A percentile compares a stretch with the other conserved stretches of the same genome.
Evolutionary conservation across 225 moss, liverwort and hornwort species (phyloP).

Genomic region (Ulota crispa): DNA sequence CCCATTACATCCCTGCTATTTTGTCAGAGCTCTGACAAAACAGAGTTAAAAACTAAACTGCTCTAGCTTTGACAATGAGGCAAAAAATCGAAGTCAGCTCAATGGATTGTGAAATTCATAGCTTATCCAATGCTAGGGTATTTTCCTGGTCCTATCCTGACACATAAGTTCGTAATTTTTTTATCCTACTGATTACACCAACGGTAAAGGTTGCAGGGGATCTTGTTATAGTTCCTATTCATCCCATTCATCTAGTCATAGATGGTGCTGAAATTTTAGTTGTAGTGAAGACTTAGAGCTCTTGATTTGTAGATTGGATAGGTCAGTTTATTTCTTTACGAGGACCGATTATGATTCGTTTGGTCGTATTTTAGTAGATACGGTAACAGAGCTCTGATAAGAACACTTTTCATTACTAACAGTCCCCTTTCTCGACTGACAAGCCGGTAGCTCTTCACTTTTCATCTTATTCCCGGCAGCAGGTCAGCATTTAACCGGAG

Average conservation of each 20-base stretch:
- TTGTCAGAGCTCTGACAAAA: constrained; percentile 73
- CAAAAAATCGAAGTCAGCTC: constrained; percentile 19
- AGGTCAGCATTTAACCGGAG: constrained; percentile 32
- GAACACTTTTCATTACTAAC: constrained; percentile 17
- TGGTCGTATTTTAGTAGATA: constrained; percentile 22
- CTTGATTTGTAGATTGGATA: constrained; percentile 39
- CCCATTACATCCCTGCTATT: constrained; percentile 95
- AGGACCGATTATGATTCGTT: constrained; percentile 21
- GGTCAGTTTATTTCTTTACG: constrained; percentile 18
- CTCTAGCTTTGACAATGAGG: neutral
- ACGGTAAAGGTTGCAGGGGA: constrained; percentile 16
- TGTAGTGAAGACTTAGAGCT: constrained; percentile 17
- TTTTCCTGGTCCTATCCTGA: neutral
- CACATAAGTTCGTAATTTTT: neutral
- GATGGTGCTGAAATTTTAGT: constrained; percentile 22
- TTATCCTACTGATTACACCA: constrained; percentile 3
- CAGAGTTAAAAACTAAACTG: neutral
- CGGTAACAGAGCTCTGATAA: constrained; percentile 16
- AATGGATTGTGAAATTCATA: neutral
- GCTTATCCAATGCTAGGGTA: neutral
- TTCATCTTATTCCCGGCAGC: constrained; percentile 3
- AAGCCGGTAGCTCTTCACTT: constrained; percentile 18
- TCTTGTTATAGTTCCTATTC: constrained; percentile 29
- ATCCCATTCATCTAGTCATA: constrained; percentile 23
- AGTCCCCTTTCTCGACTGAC: constrained; percentile 25